Conservation (phyloP, 192 early-diverging fungal species). For the Linnemannia elongata region DNA sequence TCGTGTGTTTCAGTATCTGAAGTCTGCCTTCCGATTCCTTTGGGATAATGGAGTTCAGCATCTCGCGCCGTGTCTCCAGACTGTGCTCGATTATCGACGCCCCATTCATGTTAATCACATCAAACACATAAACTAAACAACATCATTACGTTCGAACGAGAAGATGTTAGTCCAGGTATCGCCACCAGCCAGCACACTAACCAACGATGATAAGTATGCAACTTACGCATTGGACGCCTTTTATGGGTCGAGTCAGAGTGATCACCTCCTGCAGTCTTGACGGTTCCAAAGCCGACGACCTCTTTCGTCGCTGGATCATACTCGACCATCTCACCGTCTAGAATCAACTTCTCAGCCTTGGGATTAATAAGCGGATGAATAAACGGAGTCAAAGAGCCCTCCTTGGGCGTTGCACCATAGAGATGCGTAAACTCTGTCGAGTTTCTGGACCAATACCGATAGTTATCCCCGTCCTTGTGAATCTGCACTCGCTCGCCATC, state of each 20-base stretch:
- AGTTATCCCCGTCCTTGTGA: slow-evolving; percentile 67
- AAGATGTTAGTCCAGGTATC: not conserved
- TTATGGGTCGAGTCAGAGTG: slow-evolving; percentile 53
- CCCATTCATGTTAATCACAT: slow-evolving; percentile 79
- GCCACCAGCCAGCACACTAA: no score
- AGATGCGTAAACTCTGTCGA: slow-evolving; percentile 78
- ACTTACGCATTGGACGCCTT: slow-evolving; percentile 64
- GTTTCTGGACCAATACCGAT: slow-evolving; percentile 72
- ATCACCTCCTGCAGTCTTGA: slow-evolving; percentile 77
- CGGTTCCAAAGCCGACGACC: slow-evolving; percentile 77
- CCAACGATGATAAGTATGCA: not conserved
- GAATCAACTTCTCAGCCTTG: slow-evolving; percentile 71
- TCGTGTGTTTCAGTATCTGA: slow-evolving; percentile 66
- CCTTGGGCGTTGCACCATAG: slow-evolving; percentile 70
- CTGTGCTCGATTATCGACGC: slow-evolving; percentile 70
- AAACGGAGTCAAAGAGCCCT: slow-evolving; percentile 69
- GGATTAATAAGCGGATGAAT: slow-evolving; percentile 67
- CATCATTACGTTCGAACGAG: slow-evolving; percentile 14
- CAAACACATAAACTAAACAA: slow-evolving; percentile 79
- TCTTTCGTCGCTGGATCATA: slow-evolving; percentile 73
- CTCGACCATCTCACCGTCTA: slow-evolving; percentile 88
- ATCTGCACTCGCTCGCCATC: slow-evolving; percentile 86
- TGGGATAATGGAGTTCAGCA: slow-evolving; percentile 65
- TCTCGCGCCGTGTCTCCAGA: slow-evolving; percentile 64
- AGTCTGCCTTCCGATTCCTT: slow-evolving; percentile 67